Percentiles rank a stretch among this genome's conserved stretches.
Evolutionary conservation across 768 basidiomycete species (phyloP).

Genomic region (Hygrophoropsis aurantiaca): DNA sequence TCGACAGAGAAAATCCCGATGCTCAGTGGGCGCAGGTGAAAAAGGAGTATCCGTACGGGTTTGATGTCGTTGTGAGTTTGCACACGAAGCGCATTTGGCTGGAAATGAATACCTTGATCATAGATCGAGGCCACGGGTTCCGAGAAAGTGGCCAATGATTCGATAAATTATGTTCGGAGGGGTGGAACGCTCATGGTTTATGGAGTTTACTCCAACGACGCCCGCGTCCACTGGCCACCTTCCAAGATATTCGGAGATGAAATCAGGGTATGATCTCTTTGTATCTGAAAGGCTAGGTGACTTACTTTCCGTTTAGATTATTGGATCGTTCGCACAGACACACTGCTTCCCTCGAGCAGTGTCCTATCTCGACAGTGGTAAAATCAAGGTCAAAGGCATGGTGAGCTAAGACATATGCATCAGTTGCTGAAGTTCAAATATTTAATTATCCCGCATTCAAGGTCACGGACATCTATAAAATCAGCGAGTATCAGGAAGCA

Average conservation of each 20-base stretch:
- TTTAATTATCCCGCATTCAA: no score
- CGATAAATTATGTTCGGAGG: slow-evolving; percentile 86
- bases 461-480: slow-evolving; percentile 57
- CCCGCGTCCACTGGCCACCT: slow-evolving; percentile 83
- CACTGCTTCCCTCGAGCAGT: slow-evolving; percentile 91
- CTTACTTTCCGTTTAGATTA: slow-evolving; percentile 51
- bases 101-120: slow-evolving; percentile 15
- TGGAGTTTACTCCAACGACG: slow-evolving; percentile 87
- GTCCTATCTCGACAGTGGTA: slow-evolving; percentile 84
- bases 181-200: slow-evolving; percentile 88
- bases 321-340: slow-evolving; percentile 88
- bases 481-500: slow-evolving; percentile 63
- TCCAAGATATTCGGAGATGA: slow-evolving; percentile 78
- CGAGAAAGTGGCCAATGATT: slow-evolving; percentile 82
- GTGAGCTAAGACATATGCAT: no score
- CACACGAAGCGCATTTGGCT: not conserved
- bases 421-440: no score
- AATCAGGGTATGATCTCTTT: slow-evolving; percentile 58
- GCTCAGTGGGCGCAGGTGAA: slow-evolving; percentile 81
- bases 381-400: slow-evolving; percentile 81
- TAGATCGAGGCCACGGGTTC: slow-evolving; percentile 85
- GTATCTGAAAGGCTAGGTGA: no score
- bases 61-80: slow-evolving; percentile 83
- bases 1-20: slow-evolving; percentile 73
- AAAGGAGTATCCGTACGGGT: slow-evolving; percentile 81